Evolutionary conservation across 164 flowering plant genomes (phyloP).

Genomic region (Annona squamosa): DNA sequence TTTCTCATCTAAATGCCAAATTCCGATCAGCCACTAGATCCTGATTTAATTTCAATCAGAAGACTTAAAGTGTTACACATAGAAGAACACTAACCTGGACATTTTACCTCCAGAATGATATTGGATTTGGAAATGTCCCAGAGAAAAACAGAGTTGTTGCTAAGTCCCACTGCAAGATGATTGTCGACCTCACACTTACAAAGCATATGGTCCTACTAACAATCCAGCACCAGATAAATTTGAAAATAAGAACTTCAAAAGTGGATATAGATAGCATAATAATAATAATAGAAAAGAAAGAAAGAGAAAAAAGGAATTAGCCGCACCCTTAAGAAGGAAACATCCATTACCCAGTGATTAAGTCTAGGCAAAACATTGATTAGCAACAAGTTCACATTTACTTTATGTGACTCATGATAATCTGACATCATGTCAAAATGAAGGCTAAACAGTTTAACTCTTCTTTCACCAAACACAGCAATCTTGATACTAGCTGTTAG

Average conservation of each 20-base stretch:
- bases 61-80: neutral
- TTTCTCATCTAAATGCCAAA: neutral
- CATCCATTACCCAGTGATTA: conserved; percentile 81
- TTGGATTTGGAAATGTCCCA: conserved; percentile 51
- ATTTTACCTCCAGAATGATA: conserved; percentile 45
- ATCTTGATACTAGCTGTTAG: conserved; percentile 28
- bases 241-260: conserved; percentile 1
- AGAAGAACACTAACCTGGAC: conserved; percentile 51
- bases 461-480: conserved; percentile 72
- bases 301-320: neutral
- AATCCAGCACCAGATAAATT: conserved; percentile 12
- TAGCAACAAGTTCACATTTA: conserved; percentile 23
- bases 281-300: neutral
- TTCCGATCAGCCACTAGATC: neutral
- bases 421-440: conserved; percentile 14
- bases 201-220: conserved; percentile 24
- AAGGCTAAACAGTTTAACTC: conserved; percentile 54
- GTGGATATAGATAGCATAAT: neutral
- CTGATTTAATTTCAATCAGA: neutral
- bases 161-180: conserved; percentile 76
- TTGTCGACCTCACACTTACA: conserved; percentile 15
- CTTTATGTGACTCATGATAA: conserved; percentile 9
- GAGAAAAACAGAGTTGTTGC: conserved; percentile 63
- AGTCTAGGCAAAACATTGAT: conserved; percentile 52
- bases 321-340: conserved; percentile 65